Evolutionary conservation across 148 eudicot species (phyloP), one percentile per base, ranked within the genome.

Genomic region (Tetragonia tetragonoides): DNA sequence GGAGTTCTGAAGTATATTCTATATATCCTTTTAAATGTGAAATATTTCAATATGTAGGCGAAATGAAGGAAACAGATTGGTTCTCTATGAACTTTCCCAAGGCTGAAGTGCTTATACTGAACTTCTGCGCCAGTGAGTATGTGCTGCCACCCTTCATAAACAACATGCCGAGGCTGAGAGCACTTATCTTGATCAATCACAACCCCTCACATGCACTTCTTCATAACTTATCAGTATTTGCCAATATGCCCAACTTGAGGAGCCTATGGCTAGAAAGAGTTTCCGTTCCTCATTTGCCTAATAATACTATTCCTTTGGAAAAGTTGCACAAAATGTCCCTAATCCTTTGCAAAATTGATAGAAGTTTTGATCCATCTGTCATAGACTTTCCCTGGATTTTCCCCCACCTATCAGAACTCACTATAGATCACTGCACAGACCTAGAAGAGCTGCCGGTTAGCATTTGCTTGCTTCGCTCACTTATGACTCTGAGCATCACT

Each of bases 201-300:
- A 80, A 87, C 85, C 75, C 83, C 69, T 78, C 88, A 40, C 91
- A 82, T 53, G 87, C 97, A 49, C 57, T 81, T 38, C 86, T 93
- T 24, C 89, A 68, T 59, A 93, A 93, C 78, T 59, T 87, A 61
- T 83, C 88, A 20, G 87, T 81, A 21, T 88, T 93, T 47, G 57
- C 84, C 37, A 75, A 79, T 16, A 71, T 88, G 81, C 59, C 78
- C 73, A 88, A 88, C 83, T 75, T 89, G 75, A 84, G 87, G 80
- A 93, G 92, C 86, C 90, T 93, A 54, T 93, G 95, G 95, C 80
- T 93, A 20, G 92, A 93, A 84, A 89, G 88, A 67, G 83, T 91
- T 11, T 73, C 84, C 0, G 77, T 93, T 53, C 93, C 93, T 78
- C 88, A 83, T 10, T 72, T 91, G 38, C 90, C 92, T 4, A 38